Conservation (phyloP, 441 rosid species). For the Theobroma grandiflorum region DNA sequence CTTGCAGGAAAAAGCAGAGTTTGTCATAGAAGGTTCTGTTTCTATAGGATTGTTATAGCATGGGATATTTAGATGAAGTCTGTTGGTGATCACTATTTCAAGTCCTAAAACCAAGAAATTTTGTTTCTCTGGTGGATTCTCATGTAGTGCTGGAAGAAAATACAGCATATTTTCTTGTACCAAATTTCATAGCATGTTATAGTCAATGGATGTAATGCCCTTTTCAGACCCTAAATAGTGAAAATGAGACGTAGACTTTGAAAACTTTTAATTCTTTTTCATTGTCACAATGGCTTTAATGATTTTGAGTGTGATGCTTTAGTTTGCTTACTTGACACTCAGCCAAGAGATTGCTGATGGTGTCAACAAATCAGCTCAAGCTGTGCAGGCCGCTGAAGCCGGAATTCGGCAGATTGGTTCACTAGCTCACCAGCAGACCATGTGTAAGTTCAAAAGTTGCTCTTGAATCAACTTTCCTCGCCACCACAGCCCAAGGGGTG, state of each 20-base stretch:
- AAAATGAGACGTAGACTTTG: neutral
- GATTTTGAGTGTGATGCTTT: conserved; percentile 18
- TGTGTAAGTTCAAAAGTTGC: conserved; percentile 54
- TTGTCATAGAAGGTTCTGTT: neutral
- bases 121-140: neutral
- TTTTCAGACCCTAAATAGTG: neutral
- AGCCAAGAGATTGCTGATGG: conserved; percentile 95
- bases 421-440: conserved; percentile 77
- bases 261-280: neutral
- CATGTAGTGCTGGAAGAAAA: neutral
- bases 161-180: neutral
- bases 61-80: neutral
- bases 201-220: neutral
- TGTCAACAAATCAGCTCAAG: conserved; percentile 88
- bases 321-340: conserved; percentile 17
- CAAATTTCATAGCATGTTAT: neutral
- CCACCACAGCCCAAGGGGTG: neutral
- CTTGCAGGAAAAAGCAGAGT: neutral
- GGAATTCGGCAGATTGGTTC: conserved; percentile 85
- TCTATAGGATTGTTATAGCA: conserved; percentile 6
- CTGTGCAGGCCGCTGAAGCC: conserved; percentile 88
- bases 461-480: neutral
- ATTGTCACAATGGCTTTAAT: neutral
- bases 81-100: neutral
- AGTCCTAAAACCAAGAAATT: neutral